A percentile compares a stretch with the other conserved stretches of the same genome.
These are phyloP conservation scores for Salinomyces thailandicus DNA, from an alignment of 2,329 filamentous ascomycete genomes.

Conservation along the genomic window DNA sequence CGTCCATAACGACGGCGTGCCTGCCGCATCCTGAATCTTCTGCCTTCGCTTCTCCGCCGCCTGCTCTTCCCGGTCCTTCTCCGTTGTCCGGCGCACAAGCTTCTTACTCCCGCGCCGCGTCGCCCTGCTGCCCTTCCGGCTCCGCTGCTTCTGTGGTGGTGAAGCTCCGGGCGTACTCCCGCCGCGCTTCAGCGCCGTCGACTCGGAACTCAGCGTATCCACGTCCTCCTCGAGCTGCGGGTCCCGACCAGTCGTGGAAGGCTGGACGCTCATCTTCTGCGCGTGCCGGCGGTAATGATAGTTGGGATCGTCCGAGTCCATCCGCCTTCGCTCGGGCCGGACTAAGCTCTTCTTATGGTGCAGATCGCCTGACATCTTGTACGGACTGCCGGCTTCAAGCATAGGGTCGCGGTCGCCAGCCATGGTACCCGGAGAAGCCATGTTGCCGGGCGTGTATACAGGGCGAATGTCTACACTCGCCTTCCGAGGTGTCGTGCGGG, in stretches of 20 bases:
- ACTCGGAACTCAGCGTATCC: conserved; percentile 49
- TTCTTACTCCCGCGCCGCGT: conserved; percentile 29
- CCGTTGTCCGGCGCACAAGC: conserved; percentile 52
- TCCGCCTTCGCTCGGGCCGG: conserved; percentile 74
- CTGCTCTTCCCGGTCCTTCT: conserved; percentile 49
- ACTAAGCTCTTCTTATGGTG: conserved; percentile 78
- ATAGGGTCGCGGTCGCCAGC: conserved; percentile 43
- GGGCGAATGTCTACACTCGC: neutral
- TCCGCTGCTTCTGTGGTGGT: conserved; percentile 27
- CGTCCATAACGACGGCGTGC: conserved; percentile 83
- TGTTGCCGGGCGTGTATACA: conserved; percentile 22
- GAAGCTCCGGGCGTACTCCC: conserved; percentile 13
- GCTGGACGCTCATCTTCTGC: conserved; percentile 78
- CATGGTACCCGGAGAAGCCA: conserved; percentile 36
- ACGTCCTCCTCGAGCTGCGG: conserved; percentile 60
- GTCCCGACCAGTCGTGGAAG: conserved; percentile 87
- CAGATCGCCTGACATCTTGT: conserved; percentile 39
- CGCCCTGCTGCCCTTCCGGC: conserved; percentile 1
- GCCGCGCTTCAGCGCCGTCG: conserved; percentile 27
- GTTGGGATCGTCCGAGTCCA: conserved; percentile 80
- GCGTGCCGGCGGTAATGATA: conserved; percentile 95
- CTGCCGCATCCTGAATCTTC: conserved; percentile 52
- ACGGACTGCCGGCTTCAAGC: conserved; percentile 30
- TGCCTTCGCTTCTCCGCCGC: conserved; percentile 35
- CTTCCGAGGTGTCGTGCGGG: neutral